These are phyloP conservation scores for Umbelopsis ramanniana DNA, from an alignment of 192 early-diverging fungal genomes.

Conservation along the genomic window DNA sequence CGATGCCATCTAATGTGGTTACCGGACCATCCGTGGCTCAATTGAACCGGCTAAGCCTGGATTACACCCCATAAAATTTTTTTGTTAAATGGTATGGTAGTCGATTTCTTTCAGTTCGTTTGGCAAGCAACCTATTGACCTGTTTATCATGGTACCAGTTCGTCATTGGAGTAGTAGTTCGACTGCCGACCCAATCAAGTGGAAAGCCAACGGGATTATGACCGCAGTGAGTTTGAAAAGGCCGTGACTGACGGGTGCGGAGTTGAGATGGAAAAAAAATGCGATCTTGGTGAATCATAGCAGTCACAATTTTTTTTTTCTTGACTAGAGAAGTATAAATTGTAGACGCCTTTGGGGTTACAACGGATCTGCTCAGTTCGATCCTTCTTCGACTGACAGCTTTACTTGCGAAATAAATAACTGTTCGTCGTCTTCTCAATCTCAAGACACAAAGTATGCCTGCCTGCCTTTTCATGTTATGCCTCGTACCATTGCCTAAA, in stretches of 20 bases:
- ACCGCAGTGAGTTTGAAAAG: background rate
- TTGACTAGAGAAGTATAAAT: slow-evolving; percentile 10
- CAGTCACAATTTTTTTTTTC: slow-evolving; percentile 22
- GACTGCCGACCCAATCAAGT: too few species aligned
- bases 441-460: slow-evolving; percentile 22
- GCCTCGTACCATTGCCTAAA: background rate
- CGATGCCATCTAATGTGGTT: too few species aligned
- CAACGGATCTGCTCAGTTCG: slow-evolving; percentile 29
- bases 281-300: slow-evolving; percentile 3
- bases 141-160: too few species aligned
- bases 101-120: too few species aligned
- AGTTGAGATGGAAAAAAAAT: background rate
- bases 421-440: slow-evolving; percentile 15
- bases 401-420: slow-evolving; percentile 21
- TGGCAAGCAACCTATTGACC: too few species aligned
- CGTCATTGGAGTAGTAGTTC: too few species aligned
- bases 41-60: too few species aligned
- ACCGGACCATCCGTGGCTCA: too few species aligned
- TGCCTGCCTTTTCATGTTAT: background rate
- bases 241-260: too few species aligned
- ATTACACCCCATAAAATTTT: too few species aligned
- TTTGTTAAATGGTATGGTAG: too few species aligned
- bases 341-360: background rate
- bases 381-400: slow-evolving; percentile 30
- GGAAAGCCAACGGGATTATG: too few species aligned